Conservation (phyloP, 371 early-diverging fungal genomes). For the Dichotomocladium elegans region DNA sequence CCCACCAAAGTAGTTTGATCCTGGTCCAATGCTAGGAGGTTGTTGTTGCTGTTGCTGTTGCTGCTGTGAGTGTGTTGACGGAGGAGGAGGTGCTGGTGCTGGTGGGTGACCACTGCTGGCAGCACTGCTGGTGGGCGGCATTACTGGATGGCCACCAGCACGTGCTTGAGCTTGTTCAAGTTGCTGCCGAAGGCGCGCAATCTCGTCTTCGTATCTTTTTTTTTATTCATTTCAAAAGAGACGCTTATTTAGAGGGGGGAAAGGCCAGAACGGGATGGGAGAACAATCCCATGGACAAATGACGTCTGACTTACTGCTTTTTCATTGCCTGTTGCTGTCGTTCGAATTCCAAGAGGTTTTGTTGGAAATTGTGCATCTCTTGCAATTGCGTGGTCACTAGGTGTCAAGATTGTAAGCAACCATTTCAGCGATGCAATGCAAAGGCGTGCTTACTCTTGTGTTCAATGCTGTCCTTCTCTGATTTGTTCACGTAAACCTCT, state of each 20-base stretch:
- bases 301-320: conserved; percentile 38
- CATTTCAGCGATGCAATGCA: neutral
- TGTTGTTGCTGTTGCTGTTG: conserved; percentile 24
- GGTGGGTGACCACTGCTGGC: too few species aligned
- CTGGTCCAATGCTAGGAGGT: conserved; percentile 49
- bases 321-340: conserved; percentile 64
- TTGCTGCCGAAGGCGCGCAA: conserved; percentile 26
- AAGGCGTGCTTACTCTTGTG: conserved; percentile 62
- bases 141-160: too few species aligned
- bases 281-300: neutral
- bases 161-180: conserved; percentile 16
- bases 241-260: too few species aligned
- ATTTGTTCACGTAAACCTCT: conserved; percentile 62
- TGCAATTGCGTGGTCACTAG: conserved; percentile 61
- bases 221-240: neutral
- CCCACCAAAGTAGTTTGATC: conserved; percentile 47
- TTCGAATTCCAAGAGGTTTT: conserved; percentile 70
- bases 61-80: too few species aligned
- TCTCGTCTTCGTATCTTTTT: conserved; percentile 28
- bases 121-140: too few species aligned
- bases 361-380: conserved; percentile 70
- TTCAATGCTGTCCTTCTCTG: conserved; percentile 81
- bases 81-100: neutral
- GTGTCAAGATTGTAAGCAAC: neutral
- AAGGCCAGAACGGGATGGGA: too few species aligned